phyloP scores from a whole-genome alignment of 805 yeast genomes.

The Ogataea ganodermae region DNA sequence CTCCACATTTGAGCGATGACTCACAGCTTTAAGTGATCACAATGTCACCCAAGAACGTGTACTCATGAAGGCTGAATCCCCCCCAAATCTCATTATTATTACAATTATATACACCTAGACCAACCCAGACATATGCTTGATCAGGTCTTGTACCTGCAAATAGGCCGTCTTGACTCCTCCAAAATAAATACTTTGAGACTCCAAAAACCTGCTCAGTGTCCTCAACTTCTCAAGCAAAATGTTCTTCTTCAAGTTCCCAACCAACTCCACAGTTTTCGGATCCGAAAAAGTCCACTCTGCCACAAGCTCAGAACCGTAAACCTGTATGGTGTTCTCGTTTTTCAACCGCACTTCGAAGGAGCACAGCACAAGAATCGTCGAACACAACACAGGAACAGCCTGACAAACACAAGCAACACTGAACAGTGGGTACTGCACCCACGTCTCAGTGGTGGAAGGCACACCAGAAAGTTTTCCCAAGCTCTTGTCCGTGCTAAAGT shows the following conservation, averaged over 20 bases:
- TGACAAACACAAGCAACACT: constrained; percentile 32
- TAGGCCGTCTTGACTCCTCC: constrained; percentile 24
- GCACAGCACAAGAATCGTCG: constrained; percentile 25
- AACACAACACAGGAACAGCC: constrained; percentile 36
- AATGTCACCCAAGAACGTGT: too few species aligned
- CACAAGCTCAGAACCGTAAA: constrained; percentile 10
- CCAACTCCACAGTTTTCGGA: constrained; percentile 3
- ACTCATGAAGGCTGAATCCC: too few species aligned
- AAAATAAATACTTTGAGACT: constrained; percentile 22
- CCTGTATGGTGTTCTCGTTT: constrained; percentile 6
- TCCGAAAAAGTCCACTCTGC: constrained; percentile 12
- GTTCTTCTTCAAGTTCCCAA: constrained; percentile 10
- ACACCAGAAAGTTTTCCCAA: constrained; percentile 23
- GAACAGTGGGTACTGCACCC: constrained; percentile 43
- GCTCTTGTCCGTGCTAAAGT: constrained; percentile 17
- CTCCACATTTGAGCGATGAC: too few species aligned
- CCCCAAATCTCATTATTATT: too few species aligned
- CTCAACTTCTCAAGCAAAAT: constrained; percentile 23
- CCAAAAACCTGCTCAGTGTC: constrained; percentile 22
- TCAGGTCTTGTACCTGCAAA: constrained; percentile 24
- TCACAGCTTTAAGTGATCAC: too few species aligned
- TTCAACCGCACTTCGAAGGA: constrained; percentile 9
- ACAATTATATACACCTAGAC: too few species aligned
- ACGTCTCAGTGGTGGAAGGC: constrained; percentile 37
- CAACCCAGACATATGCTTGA: constrained; percentile 16